Base-by-base conservation (phyloP, 2,329 filamentous ascomycete species). In the Didymella glomerata region DNA sequence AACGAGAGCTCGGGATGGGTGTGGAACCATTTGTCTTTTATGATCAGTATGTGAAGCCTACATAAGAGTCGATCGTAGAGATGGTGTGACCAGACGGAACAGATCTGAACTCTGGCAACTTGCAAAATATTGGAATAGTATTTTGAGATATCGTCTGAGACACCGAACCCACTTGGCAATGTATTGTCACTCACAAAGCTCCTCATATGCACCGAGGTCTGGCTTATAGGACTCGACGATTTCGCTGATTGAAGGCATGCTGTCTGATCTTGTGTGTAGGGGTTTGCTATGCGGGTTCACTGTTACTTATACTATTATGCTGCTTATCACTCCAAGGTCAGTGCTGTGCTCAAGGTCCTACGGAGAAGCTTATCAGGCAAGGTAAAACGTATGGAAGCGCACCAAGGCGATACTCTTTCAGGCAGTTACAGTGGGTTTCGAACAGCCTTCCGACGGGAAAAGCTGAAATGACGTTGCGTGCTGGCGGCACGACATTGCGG, bases 1-100 rank as follows among this genome's bases (percentile, higher is more conserved):
- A 72, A 74, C 5, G 74, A 76, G 20, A 77, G 72, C 52, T 77
- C 75, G 5, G 75, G 75, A 45, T 75, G 61, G 0, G 68, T 55
- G 55, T 77, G 75, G 55, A 74, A 76, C 59, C 71, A 69, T 61
- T 73, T 75, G 51, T 77, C 72, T 74, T 74, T 34, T 2, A 2
- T 27, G 4, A 22, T 34, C 41, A 27, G 46, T 67, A 13, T 1
- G 13, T 16, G 4, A 9, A n/a, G n/a, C n/a, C n/a, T n/a, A n/a
- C n/a, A n/a, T n/a, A n/a, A n/a, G n/a, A n/a, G n/a, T n/a, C n/a
- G n/a, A n/a, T n/a, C n/a, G n/a, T n/a, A n/a, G n/a, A n/a, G n/a
- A n/a, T n/a, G n/a, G n/a, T n/a, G n/a, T n/a, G n/a, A n/a, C n/a
- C n/a, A n/a, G n/a, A n/a, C n/a, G n/a, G n/a, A n/a, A n/a, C n/a